These are phyloP conservation scores for Alternaria novae-zelandiae DNA, from an alignment of 2,329 filamentous ascomycete species.

Conservation along the genomic window DNA sequence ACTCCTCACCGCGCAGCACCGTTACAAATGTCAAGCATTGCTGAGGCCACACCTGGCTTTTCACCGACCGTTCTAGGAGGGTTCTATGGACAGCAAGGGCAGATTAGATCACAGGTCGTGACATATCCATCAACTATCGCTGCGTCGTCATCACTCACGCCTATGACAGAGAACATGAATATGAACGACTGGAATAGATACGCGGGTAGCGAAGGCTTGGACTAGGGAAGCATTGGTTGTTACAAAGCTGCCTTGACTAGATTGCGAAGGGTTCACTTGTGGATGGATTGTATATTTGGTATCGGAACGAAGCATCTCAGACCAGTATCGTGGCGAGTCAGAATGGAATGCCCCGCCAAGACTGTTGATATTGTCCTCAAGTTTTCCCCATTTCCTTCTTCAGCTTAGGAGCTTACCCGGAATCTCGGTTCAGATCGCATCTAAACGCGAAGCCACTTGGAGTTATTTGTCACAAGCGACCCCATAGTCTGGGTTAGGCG, in stretches of 20 bases:
- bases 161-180: background rate
- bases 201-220: background rate
- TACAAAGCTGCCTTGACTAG: background rate
- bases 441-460: background rate
- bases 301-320: background rate
- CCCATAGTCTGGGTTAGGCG: background rate
- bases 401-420: background rate
- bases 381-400: background rate
- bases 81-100: background rate
- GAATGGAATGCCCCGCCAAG: too few relatives aligned
- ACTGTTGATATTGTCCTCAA: background rate
- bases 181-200: slow-evolving; percentile 1
- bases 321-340: background rate
- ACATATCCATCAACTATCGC: background rate
- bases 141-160: background rate
- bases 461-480: background rate
- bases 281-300: background rate
- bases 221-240: background rate
- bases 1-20: background rate
- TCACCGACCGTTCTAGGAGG: background rate
- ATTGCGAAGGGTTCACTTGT: background rate
- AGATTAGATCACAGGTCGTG: background rate
- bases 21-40: background rate
- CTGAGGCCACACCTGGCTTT: background rate
- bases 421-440: background rate